Base-by-base conservation (phyloP, 179 eudicot genomes). In the Corrigiola litoralis region DNA sequence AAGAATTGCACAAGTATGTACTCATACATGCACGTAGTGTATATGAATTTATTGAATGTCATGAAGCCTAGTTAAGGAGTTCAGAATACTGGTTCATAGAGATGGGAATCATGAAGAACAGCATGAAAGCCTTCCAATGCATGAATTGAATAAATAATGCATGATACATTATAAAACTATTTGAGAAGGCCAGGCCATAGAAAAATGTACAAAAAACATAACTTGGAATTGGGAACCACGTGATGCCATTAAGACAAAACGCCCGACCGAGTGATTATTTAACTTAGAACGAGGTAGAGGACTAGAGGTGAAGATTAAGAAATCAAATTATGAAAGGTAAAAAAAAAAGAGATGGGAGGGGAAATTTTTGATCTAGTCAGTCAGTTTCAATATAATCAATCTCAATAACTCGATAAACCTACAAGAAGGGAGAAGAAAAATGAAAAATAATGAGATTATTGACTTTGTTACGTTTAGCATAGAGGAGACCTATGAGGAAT, bases 181-280 rank as follows among this genome's bases (percentile, higher is more conserved):
- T 34, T 33, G 29, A 41, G 34, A 56, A 24, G 58, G 24, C 23
- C 28, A 29, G 25, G 20, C 56, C 64, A 67, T 62, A 28, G 72
- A 66, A 73, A 76, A 78, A 77, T 85, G 75, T 79, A 79, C 86
- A 79, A 74, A 79, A 52, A 32, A 57, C 59, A 56, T 62, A 65
- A 81, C 89, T 89, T 80, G 94, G 94, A 86, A 85, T 75, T 85
- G 83, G 89, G 78, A 86, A 80, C 77, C 98, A 92, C 92, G 98
- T 92, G 98, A 83, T 70, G 82, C 91, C 88, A 86, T 89, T 83
- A 88, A 91, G 87, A 86, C 90, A 85, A 91, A 82, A 75, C 79
- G 73, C 84, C 95, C 96, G 96, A 92, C 98, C 94, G 68, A 83
- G 82, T 82, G 68, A 79, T 83, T 88, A 86, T 66, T 82, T 79